Percentiles rank a stretch among this genome's conserved stretches.
phyloP scores from a whole-genome alignment of 768 basidiomycete genomes.

The Mycena capillaripes region DNA sequence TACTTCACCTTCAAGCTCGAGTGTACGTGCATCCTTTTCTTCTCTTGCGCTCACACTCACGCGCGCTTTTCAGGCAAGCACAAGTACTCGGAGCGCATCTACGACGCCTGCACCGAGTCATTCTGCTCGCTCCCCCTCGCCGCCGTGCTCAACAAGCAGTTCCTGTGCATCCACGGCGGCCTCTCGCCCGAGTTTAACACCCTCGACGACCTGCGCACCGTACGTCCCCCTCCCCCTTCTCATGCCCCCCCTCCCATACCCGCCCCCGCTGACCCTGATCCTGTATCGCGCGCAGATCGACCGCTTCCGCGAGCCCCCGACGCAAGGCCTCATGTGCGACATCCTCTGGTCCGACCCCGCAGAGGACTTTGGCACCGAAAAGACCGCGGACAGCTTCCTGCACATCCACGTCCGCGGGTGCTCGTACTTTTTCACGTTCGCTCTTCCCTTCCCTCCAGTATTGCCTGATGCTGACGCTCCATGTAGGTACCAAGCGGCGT shows the following conservation, averaged over 20 bases:
- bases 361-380: slow-evolving; percentile 97
- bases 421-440: slow-evolving; percentile 88
- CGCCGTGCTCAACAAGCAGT: slow-evolving; percentile 99
- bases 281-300: slow-evolving; percentile 73
- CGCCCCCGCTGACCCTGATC: slow-evolving; percentile 14
- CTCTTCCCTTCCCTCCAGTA: slow-evolving; percentile 1
- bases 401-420: slow-evolving; percentile 98
- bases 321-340: slow-evolving; percentile 97
- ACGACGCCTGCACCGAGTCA: slow-evolving; percentile 97
- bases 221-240: slow-evolving; percentile 59
- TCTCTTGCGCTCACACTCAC: slow-evolving; percentile 13
- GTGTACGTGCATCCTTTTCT: slow-evolving; percentile 67
- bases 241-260: too few species aligned
- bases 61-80: slow-evolving; percentile 88
- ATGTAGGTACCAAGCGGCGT: slow-evolving; percentile 94
- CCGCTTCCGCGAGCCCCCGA: slow-evolving; percentile 98
- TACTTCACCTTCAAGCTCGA: slow-evolving; percentile 99
- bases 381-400: slow-evolving; percentile 89
- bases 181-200: slow-evolving; percentile 95
- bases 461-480: slow-evolving; percentile 3
- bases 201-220: slow-evolving; percentile 91
- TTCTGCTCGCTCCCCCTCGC: slow-evolving; percentile 97
- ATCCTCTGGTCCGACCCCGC: slow-evolving; percentile 98
- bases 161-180: slow-evolving; percentile 99
- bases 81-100: slow-evolving; percentile 97